A percentile compares a stretch with the other conserved stretches of the same genome.
These are phyloP conservation scores for Colletotrichum cordylinicola DNA, from an alignment of 2,329 filamentous ascomycete species.

Conservation along the genomic window DNA sequence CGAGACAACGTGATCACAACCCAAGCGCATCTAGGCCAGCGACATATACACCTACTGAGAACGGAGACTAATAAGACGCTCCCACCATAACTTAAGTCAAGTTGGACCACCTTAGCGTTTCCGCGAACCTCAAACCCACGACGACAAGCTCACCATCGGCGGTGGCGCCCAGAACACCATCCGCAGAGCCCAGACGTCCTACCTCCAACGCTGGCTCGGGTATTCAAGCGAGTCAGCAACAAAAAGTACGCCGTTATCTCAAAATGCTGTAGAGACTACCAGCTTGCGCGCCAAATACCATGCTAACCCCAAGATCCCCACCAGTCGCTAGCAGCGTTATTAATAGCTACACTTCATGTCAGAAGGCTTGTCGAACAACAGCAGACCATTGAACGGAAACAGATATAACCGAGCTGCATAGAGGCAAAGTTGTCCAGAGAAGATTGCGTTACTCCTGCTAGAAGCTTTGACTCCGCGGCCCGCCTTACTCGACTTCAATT, in stretches of 20 bases:
- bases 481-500: not conserved
- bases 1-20: not conserved
- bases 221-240: not conserved
- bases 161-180: not conserved
- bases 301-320: not conserved
- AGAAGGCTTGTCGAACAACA: not conserved
- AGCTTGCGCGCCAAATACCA: not conserved
- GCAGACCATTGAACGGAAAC: not conserved
- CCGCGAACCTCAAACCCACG: not conserved
- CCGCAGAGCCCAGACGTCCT: not conserved
- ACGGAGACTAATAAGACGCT: not conserved
- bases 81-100: not conserved
- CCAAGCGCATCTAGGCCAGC: not conserved
- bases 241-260: not conserved
- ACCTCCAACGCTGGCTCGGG: not conserved
- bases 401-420: not conserved
- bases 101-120: not conserved
- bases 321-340: not conserved
- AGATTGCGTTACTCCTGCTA: not conserved
- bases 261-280: not conserved
- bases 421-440: not conserved
- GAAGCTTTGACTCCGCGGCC: not conserved
- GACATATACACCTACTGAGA: too few relatives aligned
- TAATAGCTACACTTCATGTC: not conserved
- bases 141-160: not conserved